Percentiles rank a stretch among this genome's conserved stretches.
Conservation (phyloP, 306 rosid species). For the Hylodesmum podocarpum region DNA sequence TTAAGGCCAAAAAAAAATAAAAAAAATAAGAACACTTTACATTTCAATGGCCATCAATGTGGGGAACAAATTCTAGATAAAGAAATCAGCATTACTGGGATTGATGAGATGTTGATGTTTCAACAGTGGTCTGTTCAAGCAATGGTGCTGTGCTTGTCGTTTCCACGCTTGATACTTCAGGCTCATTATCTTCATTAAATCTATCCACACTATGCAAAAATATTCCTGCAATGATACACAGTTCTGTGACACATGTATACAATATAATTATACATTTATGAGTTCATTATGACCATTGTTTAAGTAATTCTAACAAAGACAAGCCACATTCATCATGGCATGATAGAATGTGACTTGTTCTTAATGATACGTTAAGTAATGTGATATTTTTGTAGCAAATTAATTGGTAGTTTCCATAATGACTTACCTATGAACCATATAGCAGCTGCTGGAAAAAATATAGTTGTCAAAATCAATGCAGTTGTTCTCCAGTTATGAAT, state of each 20-base stretch:
- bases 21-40: constrained; percentile 35
- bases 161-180: constrained; percentile 22
- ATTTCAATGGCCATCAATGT: background rate
- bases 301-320: background rate
- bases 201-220: constrained; percentile 61
- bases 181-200: constrained; percentile 59
- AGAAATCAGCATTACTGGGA: constrained; percentile 18
- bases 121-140: constrained; percentile 45
- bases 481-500: constrained; percentile 79
- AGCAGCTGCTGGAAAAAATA: constrained; percentile 70
- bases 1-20: background rate
- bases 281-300: background rate
- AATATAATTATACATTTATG: background rate
- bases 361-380: background rate
- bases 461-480: constrained; percentile 66
- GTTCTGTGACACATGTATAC: background rate
- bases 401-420: constrained; percentile 1
- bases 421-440: constrained; percentile 82
- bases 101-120: constrained; percentile 29
- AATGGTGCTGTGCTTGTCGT: constrained; percentile 53
- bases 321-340: background rate
- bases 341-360: background rate
- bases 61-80: background rate
- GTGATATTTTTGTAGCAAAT: background rate
- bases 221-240: constrained; percentile 52